Base-by-base conservation (phyloP, 306 rosid genomes). In the Sphenostylis stenocarpa region DNA sequence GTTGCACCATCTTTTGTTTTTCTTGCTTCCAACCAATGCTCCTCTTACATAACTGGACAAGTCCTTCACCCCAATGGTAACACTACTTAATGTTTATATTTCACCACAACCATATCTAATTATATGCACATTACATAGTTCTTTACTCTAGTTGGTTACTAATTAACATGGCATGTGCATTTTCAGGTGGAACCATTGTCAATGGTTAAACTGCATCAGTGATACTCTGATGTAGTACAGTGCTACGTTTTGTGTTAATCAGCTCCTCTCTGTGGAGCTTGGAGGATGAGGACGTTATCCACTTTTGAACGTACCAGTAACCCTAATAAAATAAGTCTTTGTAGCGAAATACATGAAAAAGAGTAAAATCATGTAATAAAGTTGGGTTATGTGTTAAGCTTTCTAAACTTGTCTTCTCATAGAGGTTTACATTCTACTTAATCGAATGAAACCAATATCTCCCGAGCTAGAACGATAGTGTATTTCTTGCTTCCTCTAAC, bases 61-160 rank as follows among this genome's bases (percentile, higher is more conserved):
- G 90, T 91, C 39, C 86, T 94, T 20, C 97, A 91, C 78, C 97
- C 94, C 24, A 94, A 94, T 23, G 96, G 97, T 90, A 74, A 71
- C 1, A 26, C 38, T 28, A 23, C 12, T 53, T 4, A 17, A 51
- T 20, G 20, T 7, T 49, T 4, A 53, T 51, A 19, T 17, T 51
- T 51, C 13, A 51, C 11, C 11, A 6, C n/a, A 15, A 47, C 52
- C 7, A 3, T 45, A 45, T 45, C 51, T 45, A 15, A 14, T 16
- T 6, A n/a, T 6, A 31, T 31, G 34, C 34, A 31, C 34, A 31
- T 31, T 31, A 1, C 2, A 8, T 8, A 38, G 13, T 38, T 7
- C 9, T 34, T 7, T 4, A 52, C 33, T 11, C 16, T 52, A 23
- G 3, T 56, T 55, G 0, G 6, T 29, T 29, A 49, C 28, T 33